Evolutionary conservation across 371 early-diverging fungal species (phyloP).

Genomic region (Gilbertella persicaria): DNA sequence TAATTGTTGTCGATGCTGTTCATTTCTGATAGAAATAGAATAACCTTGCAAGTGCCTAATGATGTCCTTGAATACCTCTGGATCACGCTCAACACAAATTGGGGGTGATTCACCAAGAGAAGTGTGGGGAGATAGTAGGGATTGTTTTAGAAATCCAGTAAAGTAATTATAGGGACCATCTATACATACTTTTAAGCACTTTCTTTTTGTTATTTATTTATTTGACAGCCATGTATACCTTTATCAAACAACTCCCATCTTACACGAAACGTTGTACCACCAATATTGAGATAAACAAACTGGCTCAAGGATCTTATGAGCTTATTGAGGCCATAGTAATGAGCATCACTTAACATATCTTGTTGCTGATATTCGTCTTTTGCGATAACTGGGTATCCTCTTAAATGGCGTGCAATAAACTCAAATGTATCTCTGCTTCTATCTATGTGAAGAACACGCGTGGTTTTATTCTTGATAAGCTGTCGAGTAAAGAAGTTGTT

Average conservation of each 20-base stretch:
- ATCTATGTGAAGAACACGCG: slow-evolving; percentile 55
- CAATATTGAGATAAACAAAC: slow-evolving; percentile 45
- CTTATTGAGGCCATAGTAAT: slow-evolving; percentile 53
- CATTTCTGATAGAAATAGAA: slow-evolving; percentile 55
- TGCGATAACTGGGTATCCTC: slow-evolving; percentile 58
- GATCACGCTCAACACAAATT: slow-evolving; percentile 54
- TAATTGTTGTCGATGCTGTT: slow-evolving; percentile 56
- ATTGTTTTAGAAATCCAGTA: slow-evolving; percentile 40
- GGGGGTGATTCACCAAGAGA: slow-evolving; percentile 30
- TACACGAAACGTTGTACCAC: slow-evolving; percentile 40
- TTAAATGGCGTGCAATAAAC: slow-evolving; percentile 56
- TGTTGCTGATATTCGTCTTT: slow-evolving; percentile 48
- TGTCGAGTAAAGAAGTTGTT: slow-evolving; percentile 43
- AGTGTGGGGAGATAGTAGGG: slow-evolving; percentile 24
- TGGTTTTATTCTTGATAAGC: slow-evolving; percentile 31
- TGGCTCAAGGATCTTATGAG: slow-evolving; percentile 43
- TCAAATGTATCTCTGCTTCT: slow-evolving; percentile 56
- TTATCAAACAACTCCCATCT: slow-evolving; percentile 38
- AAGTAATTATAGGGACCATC: slow-evolving; percentile 17
- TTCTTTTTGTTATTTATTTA: neutral
- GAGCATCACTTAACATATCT: slow-evolving; percentile 52
- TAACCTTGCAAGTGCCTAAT: slow-evolving; percentile 61
- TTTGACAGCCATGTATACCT: slow-evolving; percentile 10
- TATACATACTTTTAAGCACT: too few relatives aligned
- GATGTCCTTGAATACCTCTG: slow-evolving; percentile 64